Conservation (phyloP, 768 basidiomycete genomes). For the Naganishia vishniacii region DNA sequence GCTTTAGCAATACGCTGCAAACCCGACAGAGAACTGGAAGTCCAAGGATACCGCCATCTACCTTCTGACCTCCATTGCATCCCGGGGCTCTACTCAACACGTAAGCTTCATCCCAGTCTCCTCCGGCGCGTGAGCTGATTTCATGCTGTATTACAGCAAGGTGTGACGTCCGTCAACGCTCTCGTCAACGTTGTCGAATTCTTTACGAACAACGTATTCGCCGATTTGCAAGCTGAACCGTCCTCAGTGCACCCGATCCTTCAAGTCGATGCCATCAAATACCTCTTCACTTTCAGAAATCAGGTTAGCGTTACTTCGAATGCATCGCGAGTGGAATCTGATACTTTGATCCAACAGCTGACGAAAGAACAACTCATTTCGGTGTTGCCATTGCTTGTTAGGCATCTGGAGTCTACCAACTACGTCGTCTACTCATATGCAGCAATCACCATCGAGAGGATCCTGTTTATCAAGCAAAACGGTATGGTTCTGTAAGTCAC, state of each 20-base stretch:
- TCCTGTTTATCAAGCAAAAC: slow-evolving; percentile 81
- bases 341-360: slow-evolving; percentile 54
- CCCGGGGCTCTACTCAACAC: slow-evolving; percentile 77
- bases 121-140: background rate
- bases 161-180: slow-evolving; percentile 86
- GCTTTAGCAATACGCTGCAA: slow-evolving; percentile 55
- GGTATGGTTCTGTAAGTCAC: slow-evolving; percentile 64
- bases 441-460: slow-evolving; percentile 94
- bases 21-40: slow-evolving; percentile 67
- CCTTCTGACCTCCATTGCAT: slow-evolving; percentile 86
- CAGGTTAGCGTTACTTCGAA: slow-evolving; percentile 59
- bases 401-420: slow-evolving; percentile 72
- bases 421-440: slow-evolving; percentile 95
- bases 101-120: slow-evolving; percentile 51
- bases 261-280: slow-evolving; percentile 93
- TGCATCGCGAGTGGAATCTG: background rate
- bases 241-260: slow-evolving; percentile 77
- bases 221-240: slow-evolving; percentile 69
- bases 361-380: slow-evolving; percentile 89
- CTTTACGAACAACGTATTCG: slow-evolving; percentile 84
- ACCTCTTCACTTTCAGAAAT: slow-evolving; percentile 89
- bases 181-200: slow-evolving; percentile 91
- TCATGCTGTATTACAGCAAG: slow-evolving; percentile 57
- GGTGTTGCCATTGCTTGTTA: slow-evolving; percentile 78
- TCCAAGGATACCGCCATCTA: slow-evolving; percentile 91